These are phyloP conservation scores for Rhizophagus clarus DNA, from an alignment of 192 early-diverging fungal species.

Conservation along the genomic window DNA sequence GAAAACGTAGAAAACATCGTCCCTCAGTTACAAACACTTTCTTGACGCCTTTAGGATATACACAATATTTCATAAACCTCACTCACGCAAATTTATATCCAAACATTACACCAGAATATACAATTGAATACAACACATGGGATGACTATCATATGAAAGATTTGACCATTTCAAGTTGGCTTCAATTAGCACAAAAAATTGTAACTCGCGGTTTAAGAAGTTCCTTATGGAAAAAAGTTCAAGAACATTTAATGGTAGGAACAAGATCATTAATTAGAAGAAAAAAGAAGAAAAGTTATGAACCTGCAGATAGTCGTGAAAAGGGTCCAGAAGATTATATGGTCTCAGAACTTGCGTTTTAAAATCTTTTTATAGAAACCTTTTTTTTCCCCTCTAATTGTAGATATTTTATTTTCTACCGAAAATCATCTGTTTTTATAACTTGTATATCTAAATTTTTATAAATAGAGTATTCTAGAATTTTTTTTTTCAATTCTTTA, in stretches of 20 bases:
- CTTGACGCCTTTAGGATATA: constrained; percentile 42
- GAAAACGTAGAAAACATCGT: neutral
- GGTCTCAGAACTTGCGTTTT: neutral
- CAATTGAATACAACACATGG: constrained; percentile 52
- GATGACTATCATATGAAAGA: constrained; percentile 52
- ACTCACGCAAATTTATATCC: constrained; percentile 38
- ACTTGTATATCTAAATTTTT: no score
- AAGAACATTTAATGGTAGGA: constrained; percentile 18
- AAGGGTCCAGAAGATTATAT: neutral
- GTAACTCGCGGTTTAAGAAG: constrained; percentile 5
- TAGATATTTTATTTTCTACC: no score
- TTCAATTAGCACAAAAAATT: constrained; percentile 46
- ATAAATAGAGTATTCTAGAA: no score
- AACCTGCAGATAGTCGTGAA: neutral
- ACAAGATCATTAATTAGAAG: neutral
- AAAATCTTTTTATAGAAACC: neutral
- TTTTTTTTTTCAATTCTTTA: no score
- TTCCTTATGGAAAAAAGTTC: constrained; percentile 13
- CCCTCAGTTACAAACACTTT: constrained; percentile 35
- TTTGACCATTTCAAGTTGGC: constrained; percentile 46
- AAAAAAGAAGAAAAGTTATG: neutral
- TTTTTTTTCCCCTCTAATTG: no score
- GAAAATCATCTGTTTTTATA: no score
- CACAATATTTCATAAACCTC: constrained; percentile 47
- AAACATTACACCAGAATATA: constrained; percentile 36